Conservation (phyloP, 768 basidiomycete genomes). For the Russula dissimulans region DNA sequence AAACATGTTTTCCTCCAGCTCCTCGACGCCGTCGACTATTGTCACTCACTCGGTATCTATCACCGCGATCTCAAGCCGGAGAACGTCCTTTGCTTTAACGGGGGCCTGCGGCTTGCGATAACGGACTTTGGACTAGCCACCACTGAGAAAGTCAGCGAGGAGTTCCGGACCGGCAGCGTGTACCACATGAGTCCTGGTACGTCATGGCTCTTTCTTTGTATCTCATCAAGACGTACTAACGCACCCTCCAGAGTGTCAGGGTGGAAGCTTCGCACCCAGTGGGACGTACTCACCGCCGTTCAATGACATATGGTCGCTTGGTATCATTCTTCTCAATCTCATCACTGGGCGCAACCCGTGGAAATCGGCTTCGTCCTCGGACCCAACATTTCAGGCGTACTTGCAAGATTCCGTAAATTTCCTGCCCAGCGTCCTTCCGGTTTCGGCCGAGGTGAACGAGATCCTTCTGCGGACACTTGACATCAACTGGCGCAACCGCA, state of each 20-base stretch:
- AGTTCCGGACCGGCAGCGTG: slow-evolving; percentile 94
- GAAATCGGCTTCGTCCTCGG: slow-evolving; percentile 75
- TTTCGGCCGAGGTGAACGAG: slow-evolving; percentile 30
- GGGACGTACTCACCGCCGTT: slow-evolving; percentile 74
- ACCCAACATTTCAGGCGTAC: slow-evolving; percentile 87
- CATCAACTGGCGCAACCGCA: slow-evolving; percentile 29
- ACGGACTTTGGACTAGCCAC: slow-evolving; percentile 96
- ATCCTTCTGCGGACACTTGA: slow-evolving; percentile 28
- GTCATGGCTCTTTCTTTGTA: slow-evolving; percentile 22
- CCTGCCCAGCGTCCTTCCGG: slow-evolving; percentile 48
- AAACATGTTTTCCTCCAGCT: slow-evolving; percentile 88
- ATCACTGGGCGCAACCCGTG: slow-evolving; percentile 93
- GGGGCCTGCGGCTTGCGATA: slow-evolving; percentile 69
- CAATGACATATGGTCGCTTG: slow-evolving; percentile 96
- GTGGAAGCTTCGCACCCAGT: slow-evolving; percentile 52
- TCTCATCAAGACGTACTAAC: slow-evolving; percentile 18
- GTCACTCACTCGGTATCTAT: slow-evolving; percentile 85
- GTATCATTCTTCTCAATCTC: slow-evolving; percentile 93
- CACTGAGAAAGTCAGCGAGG: slow-evolving; percentile 71
- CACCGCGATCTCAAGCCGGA: slow-evolving; percentile 98
- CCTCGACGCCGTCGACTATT: slow-evolving; percentile 87
- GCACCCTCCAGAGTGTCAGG: slow-evolving; percentile 69
- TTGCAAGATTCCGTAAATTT: slow-evolving; percentile 67
- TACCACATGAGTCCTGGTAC: slow-evolving; percentile 95
- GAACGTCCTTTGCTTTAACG: slow-evolving; percentile 80